Base-by-base conservation (phyloP, 169 alveolate species). In the Toxoplasma gondii region DNA sequence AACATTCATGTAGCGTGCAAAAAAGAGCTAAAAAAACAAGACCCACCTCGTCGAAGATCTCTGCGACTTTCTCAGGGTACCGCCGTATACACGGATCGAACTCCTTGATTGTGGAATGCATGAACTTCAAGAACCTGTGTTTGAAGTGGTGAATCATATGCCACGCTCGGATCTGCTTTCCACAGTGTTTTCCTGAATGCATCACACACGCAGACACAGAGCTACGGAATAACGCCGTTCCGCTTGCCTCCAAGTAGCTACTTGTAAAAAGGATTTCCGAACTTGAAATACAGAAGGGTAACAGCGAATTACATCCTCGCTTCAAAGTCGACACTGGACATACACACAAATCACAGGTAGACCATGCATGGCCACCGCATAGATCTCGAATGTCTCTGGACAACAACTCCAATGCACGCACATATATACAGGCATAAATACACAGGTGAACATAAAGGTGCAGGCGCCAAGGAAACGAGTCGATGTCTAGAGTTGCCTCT, bases 171-270 rank as follows among this genome's bases (percentile, higher is more conserved):
- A 78, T 19, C 45, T 78, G 86, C 49, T 78, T 7, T 0, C 86
- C 86, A n/a, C 86, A 78, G 44, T 78, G 86, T 17, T 78, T 36
- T 10, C 86, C 86, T 78, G 86, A 78, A 31, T 9, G n/a, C 45
- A n/a, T 10, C 45, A 78, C 5, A 69, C 82, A 17, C 43, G 34
- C 43, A 69, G n/a, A 17, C n/a, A 69, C 17, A 69, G 34, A 49
- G 58, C 58, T 49, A 49, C 12, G 58, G 12, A 49, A 49, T 7
- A 49, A 49, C 58, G 4, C 58, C 58, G n/a, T n/a, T n/a, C n/a
- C n/a, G n/a, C n/a, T n/a, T n/a, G n/a, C n/a, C n/a, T n/a, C n/a
- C n/a, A n/a, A n/a, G n/a, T n/a, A n/a, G n/a, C n/a, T n/a, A n/a
- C n/a, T n/a, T n/a, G n/a, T n/a, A n/a, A n/a, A n/a, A n/a, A n/a